Evolutionary conservation across 169 alveolate species (phyloP).

Genomic region (Cyclospora cayetanensis): DNA sequence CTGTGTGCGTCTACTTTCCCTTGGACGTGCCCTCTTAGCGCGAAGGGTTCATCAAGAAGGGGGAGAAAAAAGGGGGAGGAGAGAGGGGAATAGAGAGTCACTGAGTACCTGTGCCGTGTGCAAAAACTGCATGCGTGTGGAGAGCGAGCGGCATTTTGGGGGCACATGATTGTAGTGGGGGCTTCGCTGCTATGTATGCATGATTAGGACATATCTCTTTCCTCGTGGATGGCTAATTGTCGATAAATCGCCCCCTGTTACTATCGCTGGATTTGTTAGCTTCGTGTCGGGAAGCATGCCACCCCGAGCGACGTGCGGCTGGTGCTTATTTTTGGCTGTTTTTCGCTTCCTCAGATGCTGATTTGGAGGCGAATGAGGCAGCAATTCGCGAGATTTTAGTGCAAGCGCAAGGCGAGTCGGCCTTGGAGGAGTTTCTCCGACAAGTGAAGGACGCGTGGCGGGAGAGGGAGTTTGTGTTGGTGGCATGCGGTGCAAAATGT

Average conservation of each 20-base stretch:
- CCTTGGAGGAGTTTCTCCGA: constrained; percentile 92
- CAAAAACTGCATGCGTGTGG: too few relatives aligned
- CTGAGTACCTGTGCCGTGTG: too few relatives aligned
- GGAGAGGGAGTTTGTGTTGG: constrained; percentile 89
- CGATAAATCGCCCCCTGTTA: too few relatives aligned
- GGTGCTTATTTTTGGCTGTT: not conserved
- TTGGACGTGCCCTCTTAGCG: too few relatives aligned
- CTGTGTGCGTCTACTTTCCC: not conserved
- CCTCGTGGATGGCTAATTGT: not conserved
- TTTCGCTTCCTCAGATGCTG: constrained; percentile 68
- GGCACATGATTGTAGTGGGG: not conserved
- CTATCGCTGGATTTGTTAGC: too few relatives aligned
- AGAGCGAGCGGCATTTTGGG: not conserved
- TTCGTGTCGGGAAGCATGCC: too few relatives aligned
- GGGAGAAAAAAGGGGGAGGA: too few relatives aligned
- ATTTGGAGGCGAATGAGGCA: constrained; percentile 78
- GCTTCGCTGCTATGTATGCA: not conserved
- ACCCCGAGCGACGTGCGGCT: not conserved
- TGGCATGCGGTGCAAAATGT: constrained; percentile 92
- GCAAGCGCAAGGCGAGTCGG: constrained; percentile 97
- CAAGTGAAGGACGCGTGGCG: constrained; percentile 93
- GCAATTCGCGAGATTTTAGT: constrained; percentile 89
- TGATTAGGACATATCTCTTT: not conserved
- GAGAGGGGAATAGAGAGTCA: too few relatives aligned
- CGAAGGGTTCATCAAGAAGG: too few relatives aligned